Evolutionary conservation across 73 alveolate genomes (phyloP).

Genomic region (Blepharisma japonicum): DNA sequence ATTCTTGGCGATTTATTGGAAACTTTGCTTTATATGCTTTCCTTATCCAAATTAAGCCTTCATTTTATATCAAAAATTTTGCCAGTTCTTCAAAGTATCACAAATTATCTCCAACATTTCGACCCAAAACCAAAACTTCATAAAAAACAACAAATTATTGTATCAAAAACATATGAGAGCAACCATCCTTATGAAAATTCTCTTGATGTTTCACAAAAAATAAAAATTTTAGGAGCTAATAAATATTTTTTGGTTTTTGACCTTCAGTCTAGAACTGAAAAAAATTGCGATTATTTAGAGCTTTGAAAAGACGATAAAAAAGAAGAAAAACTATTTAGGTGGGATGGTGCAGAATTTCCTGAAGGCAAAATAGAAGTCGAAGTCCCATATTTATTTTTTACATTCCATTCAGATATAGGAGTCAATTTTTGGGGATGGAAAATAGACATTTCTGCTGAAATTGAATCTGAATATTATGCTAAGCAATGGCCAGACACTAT

Average conservation of each 20-base stretch:
- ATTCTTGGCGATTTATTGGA: not conserved
- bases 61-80: not conserved
- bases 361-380: conserved; percentile 5
- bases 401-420: conserved; percentile 19
- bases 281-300: conserved; percentile 26
- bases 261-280: conserved; percentile 34
- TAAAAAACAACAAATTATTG: not conserved
- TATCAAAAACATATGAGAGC: not conserved
- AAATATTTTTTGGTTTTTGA: conserved; percentile 24
- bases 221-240: not conserved
- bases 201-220: not conserved
- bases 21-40: not conserved
- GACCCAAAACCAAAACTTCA: not conserved
- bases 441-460: conserved; percentile 16
- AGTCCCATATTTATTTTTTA: not conserved
- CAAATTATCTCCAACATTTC: not conserved
- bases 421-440: conserved; percentile 31
- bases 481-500: conserved; percentile 27
- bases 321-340: not conserved
- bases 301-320: conserved; percentile 18
- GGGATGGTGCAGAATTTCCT: conserved; percentile 25
- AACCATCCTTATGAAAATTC: not conserved
- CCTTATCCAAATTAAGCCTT: not conserved
- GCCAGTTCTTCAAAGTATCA: not conserved
- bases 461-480: not conserved